phyloP scores from a whole-genome alignment of 2,329 filamentous ascomycete species.

The Dendryphion nanum region DNA sequence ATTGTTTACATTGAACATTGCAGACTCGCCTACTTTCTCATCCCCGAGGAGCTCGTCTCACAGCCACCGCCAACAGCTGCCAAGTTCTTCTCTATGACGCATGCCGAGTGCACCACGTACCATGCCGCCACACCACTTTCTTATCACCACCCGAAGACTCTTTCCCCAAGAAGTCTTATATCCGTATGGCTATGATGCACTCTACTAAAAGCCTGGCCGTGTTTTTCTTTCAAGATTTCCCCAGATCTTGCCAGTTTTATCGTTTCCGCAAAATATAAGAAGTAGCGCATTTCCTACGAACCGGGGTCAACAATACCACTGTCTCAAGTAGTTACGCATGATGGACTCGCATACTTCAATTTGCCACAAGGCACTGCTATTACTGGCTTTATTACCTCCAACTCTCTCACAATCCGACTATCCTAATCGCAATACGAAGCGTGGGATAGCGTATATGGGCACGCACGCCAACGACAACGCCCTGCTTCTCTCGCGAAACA shows the following conservation, averaged over 20 bases:
- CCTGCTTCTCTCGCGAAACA: constrained; percentile 59
- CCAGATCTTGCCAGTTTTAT: not conserved
- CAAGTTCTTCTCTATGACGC: constrained; percentile 33
- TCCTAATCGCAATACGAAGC: constrained; percentile 54
- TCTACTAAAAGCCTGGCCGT: not conserved
- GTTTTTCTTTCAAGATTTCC: not conserved
- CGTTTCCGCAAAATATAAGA: too few species aligned
- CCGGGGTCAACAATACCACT: too few species aligned
- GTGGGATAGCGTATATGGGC: constrained; percentile 70
- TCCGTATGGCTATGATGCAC: not conserved
- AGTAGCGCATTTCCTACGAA: too few species aligned
- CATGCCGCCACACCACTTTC: not conserved
- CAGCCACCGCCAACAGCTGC: constrained; percentile 13
- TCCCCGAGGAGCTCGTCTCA: not conserved
- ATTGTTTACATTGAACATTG: too few species aligned
- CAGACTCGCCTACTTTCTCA: not conserved
- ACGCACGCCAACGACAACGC: constrained; percentile 58
- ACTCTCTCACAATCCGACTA: not conserved
- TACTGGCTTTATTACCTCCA: not conserved
- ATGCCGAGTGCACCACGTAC: constrained; percentile 20
- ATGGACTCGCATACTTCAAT: not conserved
- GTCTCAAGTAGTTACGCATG: too few species aligned
- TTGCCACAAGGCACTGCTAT: not conserved
- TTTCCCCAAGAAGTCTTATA: not conserved
- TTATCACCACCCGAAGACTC: not conserved